These are phyloP conservation scores for Monotropa hypopitys DNA, from an alignment of 179 eudicot species.

Conservation along the genomic window DNA sequence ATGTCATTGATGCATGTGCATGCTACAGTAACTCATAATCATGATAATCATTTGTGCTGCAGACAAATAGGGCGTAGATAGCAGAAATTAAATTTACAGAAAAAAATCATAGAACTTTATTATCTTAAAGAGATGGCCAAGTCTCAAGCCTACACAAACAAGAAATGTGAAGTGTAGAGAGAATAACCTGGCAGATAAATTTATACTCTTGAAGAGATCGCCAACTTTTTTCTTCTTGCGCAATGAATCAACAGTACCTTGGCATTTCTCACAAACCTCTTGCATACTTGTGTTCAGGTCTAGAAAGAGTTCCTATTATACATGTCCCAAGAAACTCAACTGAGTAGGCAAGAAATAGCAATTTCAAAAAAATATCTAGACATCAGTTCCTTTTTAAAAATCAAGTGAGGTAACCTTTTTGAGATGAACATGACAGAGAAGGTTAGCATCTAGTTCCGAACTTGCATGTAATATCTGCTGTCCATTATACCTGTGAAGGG, in stretches of 20 bases:
- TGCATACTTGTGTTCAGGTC: slow-evolving; percentile 38
- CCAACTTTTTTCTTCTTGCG: slow-evolving; percentile 66
- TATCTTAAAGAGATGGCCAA: neutral
- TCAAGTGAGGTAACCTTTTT: slow-evolving; percentile 41
- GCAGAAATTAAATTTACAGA: neutral
- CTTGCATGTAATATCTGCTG: slow-evolving; percentile 33
- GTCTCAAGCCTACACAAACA: neutral
- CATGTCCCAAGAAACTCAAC: slow-evolving; percentile 3
- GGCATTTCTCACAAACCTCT: slow-evolving; percentile 52
- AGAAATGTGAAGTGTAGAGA: neutral
- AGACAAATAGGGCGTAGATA: neutral
- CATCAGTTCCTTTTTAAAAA: neutral
- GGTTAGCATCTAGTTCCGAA: slow-evolving; percentile 47
- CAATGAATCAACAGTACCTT: slow-evolving; percentile 36
- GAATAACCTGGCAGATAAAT: slow-evolving; percentile 52
- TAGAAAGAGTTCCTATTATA: slow-evolving; percentile 35
- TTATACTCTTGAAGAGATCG: slow-evolving; percentile 47
- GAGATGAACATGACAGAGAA: slow-evolving; percentile 89
- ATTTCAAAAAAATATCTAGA: slow-evolving; percentile 1
- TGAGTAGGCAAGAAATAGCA: slow-evolving; percentile 1
- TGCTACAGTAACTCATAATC: neutral
- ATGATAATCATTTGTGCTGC: neutral
- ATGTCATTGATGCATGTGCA: neutral
- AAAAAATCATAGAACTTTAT: neutral
- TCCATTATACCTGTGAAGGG: slow-evolving; percentile 50